Base-by-base conservation (phyloP, 2,329 filamentous ascomycete genomes). In the Exophiala calicioides region DNA sequence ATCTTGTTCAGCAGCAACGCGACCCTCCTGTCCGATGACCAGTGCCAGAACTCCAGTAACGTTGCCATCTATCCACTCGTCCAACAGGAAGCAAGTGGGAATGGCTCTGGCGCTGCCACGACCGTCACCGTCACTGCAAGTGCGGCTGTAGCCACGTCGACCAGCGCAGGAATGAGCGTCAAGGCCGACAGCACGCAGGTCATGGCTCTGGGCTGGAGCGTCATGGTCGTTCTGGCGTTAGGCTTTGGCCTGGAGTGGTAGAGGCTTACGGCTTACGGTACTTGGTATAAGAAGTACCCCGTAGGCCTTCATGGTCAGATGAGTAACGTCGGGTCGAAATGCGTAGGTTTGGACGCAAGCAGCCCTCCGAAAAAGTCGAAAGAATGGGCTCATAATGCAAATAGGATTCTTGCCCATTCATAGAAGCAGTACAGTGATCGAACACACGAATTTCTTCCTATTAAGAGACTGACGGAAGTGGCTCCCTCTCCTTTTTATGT, bases 1-100 rank as follows among this genome's bases (percentile, higher is more conserved):
- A 68, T 72, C 38, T 65, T 62, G 19, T 72, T 73, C 62, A 66
- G 65, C 37, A 51, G 62, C 3, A 61, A 65, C 4, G 68, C 69
- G 1, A 51, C 62, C 10, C 53, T 68, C 10, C 65, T 72, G 13
- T 39, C 59, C 4, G 61, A 62, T 21, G 62, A 66, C 19, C 43
- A 64, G 41, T 73, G 70, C 57, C 47, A 59, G 30, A 73, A 72
- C 39, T 59, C 59, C 0, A 72, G 68, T 1, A 65, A 62, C 18
- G 65, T 72, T n/a, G 58, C 63, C 19, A 67, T 67, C 16, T 57
- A 52, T 26, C 52, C 50, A 10, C 45, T 59, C 41, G 53, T 45
- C n/a, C 44, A 49, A 16, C 44, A 52, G 31, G n/a, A 31, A 13
- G 42, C 47, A 3, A 30, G 47, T 15, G 47, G 42, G 3, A 30